Evolutionary conservation across 2,329 filamentous ascomycete genomes (phyloP), one percentile per base, ranked within the genome.

Genomic region (Xylaria sp.): DNA sequence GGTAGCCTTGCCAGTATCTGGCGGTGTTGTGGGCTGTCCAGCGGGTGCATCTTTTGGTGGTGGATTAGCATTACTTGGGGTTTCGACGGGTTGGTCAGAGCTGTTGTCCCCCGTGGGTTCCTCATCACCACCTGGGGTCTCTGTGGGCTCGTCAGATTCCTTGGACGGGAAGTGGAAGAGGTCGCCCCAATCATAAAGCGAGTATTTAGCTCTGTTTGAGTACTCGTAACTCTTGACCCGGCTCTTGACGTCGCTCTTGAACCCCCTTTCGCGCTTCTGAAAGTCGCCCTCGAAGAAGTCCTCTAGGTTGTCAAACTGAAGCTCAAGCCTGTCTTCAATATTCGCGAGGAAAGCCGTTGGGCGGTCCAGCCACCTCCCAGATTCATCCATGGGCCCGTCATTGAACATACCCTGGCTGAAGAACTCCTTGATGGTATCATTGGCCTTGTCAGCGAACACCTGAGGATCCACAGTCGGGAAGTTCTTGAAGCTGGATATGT

Each of bases 401-500:
- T 67, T 70, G 60, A 71, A 72, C 52, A 66, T 60, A 23, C 73
- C 74, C 25, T 63, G 63, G 15, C 46, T 60, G 39, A 74, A 73
- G 9, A 68, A 63, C 3, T 63, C 55, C n/a, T 66, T 68, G 52
- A 76, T 51, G 1, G 49, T n/a, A n/a, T 70, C 65, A 46, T 76
- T 65, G 46, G 70, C 68, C 36, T 65, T 65, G 57, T 71, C 57
- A 20, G 75, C 66, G 59, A 74, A 77, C 43, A 76, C 62, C 54
- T 77, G 68, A 23, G 76, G 74, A 2, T 75, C 72, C 54, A 75
- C 74, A 23, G 74, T 78, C n/a, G 75, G 73, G 66, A 79, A 79
- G 64, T 70, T 70, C 58, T 75, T 74, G 66, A 78, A 78, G 49
- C 64, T 66, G 1, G 63, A 64, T 48, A 79, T 70, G 62, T 77